phyloP scores from a whole-genome alignment of 1,284 basidiomycete species.

The Rhizopogon hawkerae region DNA sequence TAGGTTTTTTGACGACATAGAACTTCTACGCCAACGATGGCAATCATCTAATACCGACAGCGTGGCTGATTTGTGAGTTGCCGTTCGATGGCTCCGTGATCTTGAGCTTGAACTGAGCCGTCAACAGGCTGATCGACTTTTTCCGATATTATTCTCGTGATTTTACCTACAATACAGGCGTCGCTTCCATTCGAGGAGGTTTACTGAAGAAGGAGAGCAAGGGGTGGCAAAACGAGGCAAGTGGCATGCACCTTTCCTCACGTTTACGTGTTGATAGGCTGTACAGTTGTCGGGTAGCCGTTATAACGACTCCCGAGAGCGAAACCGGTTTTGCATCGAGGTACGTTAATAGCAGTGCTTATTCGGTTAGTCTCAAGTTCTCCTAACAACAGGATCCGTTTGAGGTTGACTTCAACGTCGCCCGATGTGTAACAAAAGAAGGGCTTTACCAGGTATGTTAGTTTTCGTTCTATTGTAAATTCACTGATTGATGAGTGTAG shows the following conservation, averaged over 20 bases:
- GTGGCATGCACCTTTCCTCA: slow-evolving; percentile 15
- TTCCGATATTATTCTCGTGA: slow-evolving; percentile 95
- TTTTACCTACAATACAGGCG: slow-evolving; percentile 86
- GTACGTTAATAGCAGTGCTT: slow-evolving; percentile 33
- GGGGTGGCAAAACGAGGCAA: slow-evolving; percentile 89
- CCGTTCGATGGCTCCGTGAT: slow-evolving; percentile 1
- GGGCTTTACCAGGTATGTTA: slow-evolving; percentile 78
- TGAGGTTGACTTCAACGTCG: slow-evolving; percentile 91
- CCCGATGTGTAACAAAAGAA: slow-evolving; percentile 93
- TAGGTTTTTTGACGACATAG: slow-evolving; percentile 97
- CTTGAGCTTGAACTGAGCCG: slow-evolving; percentile 10
- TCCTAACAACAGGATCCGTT: slow-evolving; percentile 77
- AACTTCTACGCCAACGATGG: slow-evolving; percentile 86
- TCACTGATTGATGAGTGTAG: slow-evolving; percentile 33
- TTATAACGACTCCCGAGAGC: slow-evolving; percentile 73
- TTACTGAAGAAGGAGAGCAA: slow-evolving; percentile 85
- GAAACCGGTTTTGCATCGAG: slow-evolving; percentile 92
- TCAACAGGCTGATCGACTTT: slow-evolving; percentile 82
- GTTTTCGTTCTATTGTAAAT: slow-evolving; percentile 4
- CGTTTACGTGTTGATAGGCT: slow-evolving; percentile 6
- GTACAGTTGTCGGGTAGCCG: slow-evolving; percentile 36
- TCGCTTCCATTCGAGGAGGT: slow-evolving; percentile 87
- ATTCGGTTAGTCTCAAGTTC: slow-evolving; percentile 7
- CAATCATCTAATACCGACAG: slow-evolving; percentile 88
- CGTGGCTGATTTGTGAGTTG: slow-evolving; percentile 81